Conservation (phyloP, 768 basidiomycete genomes). For the Crassisporium funariophilum region DNA sequence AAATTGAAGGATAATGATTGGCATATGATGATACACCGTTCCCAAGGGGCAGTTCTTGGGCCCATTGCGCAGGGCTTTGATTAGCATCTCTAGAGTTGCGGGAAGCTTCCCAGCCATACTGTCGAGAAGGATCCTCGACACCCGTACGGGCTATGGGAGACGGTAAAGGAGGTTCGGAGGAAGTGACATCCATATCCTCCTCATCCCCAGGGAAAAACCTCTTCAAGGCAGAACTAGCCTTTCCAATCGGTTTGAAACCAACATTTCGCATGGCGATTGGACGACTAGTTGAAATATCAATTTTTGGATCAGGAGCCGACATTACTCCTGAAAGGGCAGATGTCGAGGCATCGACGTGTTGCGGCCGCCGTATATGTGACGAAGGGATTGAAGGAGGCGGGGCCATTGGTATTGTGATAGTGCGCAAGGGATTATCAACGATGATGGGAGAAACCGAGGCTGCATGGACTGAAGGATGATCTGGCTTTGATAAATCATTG, state of each 20-base stretch:
- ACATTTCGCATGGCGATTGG: conserved; percentile 34
- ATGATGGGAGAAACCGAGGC: conserved; percentile 4
- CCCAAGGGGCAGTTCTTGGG: too few species aligned
- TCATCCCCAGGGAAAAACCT: conserved; percentile 86
- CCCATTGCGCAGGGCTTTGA: too few species aligned
- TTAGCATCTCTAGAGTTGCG: too few species aligned
- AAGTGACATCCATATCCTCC: conserved; percentile 55
- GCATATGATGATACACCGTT: too few species aligned
- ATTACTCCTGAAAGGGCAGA: conserved; percentile 1
- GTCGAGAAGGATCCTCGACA: too few species aligned
- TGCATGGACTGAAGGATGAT: not conserved
- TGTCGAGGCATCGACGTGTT: conserved; percentile 7
- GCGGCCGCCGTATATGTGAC: conserved; percentile 7
- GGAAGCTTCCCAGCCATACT: too few species aligned
- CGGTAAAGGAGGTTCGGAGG: conserved; percentile 15
- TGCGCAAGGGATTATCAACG: conserved; percentile 4
- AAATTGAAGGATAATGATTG: too few species aligned
- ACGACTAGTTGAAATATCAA: conserved; percentile 12
- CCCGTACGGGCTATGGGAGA: not conserved
- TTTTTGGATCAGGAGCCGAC: conserved; percentile 10
- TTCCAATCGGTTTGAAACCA: conserved; percentile 71
- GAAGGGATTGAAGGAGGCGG: conserved; percentile 16
- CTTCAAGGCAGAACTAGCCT: conserved; percentile 59
- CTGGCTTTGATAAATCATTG: too few species aligned
- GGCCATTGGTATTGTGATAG: conserved; percentile 21